Percentiles rank a stretch among this genome's conserved stretches.
phyloP scores from a whole-genome alignment of 2,329 filamentous ascomycete genomes.

The Talaromyces atroroseus region DNA sequence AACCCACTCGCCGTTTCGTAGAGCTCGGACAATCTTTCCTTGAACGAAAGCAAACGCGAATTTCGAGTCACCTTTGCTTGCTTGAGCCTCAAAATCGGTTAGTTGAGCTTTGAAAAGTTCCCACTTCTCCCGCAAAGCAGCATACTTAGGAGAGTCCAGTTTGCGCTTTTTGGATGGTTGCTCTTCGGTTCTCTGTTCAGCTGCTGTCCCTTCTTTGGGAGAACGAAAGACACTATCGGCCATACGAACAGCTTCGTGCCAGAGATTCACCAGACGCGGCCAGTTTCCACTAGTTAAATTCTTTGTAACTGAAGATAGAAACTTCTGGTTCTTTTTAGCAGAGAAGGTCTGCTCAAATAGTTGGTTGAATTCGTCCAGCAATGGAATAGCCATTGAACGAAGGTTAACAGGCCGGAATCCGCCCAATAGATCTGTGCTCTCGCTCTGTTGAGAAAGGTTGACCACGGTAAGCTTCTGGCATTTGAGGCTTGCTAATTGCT shows the following conservation, averaged over 20 bases:
- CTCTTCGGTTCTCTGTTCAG: conserved; percentile 39
- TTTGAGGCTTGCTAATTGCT: conserved; percentile 79
- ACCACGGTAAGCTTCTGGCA: conserved; percentile 86
- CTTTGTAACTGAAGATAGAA: conserved; percentile 74
- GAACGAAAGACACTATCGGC: conserved; percentile 65
- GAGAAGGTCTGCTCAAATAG: conserved; percentile 87
- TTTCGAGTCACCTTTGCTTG: conserved; percentile 63
- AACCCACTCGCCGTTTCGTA: conserved; percentile 94
- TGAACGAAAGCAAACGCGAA: conserved; percentile 97
- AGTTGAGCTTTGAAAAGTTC: conserved; percentile 69
- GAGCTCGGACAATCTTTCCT: conserved; percentile 92
- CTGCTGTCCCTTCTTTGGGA: conserved; percentile 45
- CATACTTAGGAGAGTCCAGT: conserved; percentile 49
- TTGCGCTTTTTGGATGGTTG: conserved; percentile 69
- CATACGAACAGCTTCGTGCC: conserved; percentile 84
- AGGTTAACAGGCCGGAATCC: conserved; percentile 96
- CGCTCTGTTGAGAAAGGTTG: conserved; percentile 96
- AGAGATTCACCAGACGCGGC: conserved; percentile 77
- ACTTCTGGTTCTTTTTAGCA: conserved; percentile 77
- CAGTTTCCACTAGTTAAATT: conserved; percentile 77
- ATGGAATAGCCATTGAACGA: conserved; percentile 75
- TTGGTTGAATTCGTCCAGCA: conserved; percentile 91
- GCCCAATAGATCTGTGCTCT: conserved; percentile 89
- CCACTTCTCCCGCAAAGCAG: conserved; percentile 66
- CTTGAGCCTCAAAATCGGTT: conserved; percentile 71